Percentiles rank a stretch among this genome's conserved stretches.
phyloP scores from a whole-genome alignment of 306 rosid species.

The Cyclanthera cordifolia region DNA sequence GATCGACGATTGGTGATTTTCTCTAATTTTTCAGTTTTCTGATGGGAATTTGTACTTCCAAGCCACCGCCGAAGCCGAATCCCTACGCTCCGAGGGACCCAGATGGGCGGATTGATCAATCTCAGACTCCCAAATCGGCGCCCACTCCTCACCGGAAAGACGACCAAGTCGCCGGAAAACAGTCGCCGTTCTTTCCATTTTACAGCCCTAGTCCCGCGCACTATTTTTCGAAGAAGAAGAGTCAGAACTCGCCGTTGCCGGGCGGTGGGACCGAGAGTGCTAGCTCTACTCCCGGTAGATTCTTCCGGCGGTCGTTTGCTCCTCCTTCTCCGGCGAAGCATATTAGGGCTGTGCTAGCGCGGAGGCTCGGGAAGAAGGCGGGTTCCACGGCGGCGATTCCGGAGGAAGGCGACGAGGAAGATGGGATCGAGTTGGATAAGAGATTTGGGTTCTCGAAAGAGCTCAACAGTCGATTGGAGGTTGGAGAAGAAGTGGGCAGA shows the following conservation, averaged over 20 bases:
- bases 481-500: conserved; percentile 88
- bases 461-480: conserved; percentile 59
- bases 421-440: conserved; percentile 67
- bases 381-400: conserved; percentile 44
- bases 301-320: conserved; percentile 78
- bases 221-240: conserved; percentile 32
- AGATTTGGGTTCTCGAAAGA: conserved; percentile 94
- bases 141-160: conserved; percentile 26
- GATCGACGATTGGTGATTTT: background rate
- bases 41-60: conserved; percentile 92
- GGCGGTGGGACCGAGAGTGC: conserved; percentile 38
- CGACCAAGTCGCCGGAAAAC: conserved; percentile 32
- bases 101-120: conserved; percentile 24
- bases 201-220: conserved; percentile 90
- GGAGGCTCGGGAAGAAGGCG: conserved; percentile 68
- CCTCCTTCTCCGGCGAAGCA: conserved; percentile 99
- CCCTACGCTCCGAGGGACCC: conserved; percentile 45
- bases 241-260: conserved; percentile 31
- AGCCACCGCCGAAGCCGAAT: conserved; percentile 62
- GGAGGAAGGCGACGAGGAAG: conserved; percentile 62
- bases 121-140: conserved; percentile 39
- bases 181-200: conserved; percentile 79
- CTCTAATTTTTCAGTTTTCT: background rate
- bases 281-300: conserved; percentile 70
- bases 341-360: conserved; percentile 58